Conservation (phyloP, 352 stramenopile species). For the Phytophthora capsici region DNA sequence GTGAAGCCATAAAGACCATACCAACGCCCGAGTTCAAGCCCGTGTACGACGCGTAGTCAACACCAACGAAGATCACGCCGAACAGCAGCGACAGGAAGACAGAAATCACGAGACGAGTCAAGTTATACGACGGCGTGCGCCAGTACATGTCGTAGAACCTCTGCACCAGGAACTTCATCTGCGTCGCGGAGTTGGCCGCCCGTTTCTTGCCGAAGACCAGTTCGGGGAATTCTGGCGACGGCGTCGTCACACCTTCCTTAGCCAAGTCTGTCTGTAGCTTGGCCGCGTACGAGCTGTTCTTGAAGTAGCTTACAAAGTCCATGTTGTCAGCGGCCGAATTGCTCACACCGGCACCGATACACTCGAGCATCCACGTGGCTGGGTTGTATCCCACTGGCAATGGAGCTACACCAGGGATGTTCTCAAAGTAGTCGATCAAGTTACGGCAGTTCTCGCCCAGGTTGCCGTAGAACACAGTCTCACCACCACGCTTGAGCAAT, state of each 20-base stretch:
- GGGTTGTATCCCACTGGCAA: constrained; percentile 49
- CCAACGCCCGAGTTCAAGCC: constrained; percentile 49
- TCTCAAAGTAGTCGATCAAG: constrained; percentile 50
- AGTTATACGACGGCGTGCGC: constrained; percentile 88
- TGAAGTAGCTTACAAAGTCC: constrained; percentile 39
- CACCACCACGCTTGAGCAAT: constrained; percentile 55
- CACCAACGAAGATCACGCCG: constrained; percentile 58
- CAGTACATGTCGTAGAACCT: constrained; percentile 77
- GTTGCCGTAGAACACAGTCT: constrained; percentile 48
- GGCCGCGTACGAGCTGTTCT: constrained; percentile 15
- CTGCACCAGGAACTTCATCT: constrained; percentile 39
- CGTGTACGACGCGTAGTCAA: constrained; percentile 41
- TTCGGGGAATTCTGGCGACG: constrained; percentile 25
- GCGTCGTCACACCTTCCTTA: constrained; percentile 31
- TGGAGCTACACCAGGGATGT: constrained; percentile 14
- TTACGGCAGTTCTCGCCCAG: constrained; percentile 38
- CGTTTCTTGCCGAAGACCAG: constrained; percentile 40
- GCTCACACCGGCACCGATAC: constrained; percentile 51
- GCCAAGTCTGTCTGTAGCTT: constrained; percentile 18
- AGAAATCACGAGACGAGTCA: constrained; percentile 57
- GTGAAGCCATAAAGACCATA: constrained; percentile 77
- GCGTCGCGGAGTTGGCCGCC: constrained; percentile 23
- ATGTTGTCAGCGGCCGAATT: constrained; percentile 22
- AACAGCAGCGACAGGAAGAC: constrained; percentile 73
- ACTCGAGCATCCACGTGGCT: constrained; percentile 42